Evolutionary conservation across 805 yeast genomes (phyloP), one percentile per base, ranked within the genome.

Genomic region (Wickerhamomyces tratensis): DNA sequence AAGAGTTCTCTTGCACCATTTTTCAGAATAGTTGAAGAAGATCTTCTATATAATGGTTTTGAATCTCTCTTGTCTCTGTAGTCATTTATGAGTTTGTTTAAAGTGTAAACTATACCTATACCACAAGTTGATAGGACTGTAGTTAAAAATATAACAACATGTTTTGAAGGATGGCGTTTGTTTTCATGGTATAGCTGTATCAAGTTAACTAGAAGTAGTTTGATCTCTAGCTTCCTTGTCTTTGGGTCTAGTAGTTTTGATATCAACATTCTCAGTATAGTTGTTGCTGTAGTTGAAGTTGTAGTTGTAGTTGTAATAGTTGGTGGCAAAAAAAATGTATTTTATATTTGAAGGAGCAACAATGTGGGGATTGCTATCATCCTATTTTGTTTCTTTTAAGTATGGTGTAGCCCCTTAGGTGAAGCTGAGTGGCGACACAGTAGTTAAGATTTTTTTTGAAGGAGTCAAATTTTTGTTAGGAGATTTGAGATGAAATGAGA

Each of bases 1-100:
- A 53, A 57, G 20, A 57, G 39, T 42, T 57, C 57, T 46, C 61
- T 52, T 11, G 57, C 58, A 15, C 61, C 61, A 40, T 57, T 57
- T 39, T 45, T 51, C 39, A 57, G 39, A n/a, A 57, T 49, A 3
- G 57, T 54, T 1, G 61, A 57, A 2, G 57, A 52, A 0, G 59
- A 54, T 36, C 61, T 47, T 45, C 52, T 50, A 45, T 57, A 55
- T 1, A 57, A 41, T 4, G 57, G 59, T 25, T 46, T 48, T 11
- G 61, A 54, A 31, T 56, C 59, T 5, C 59, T 36, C 42, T 47
- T 55, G 37, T 57, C 61, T 38, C 46, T 46, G 41, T 49, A 54
- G 41, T 57, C 61, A 5, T 50, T 43, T 30, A 57, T 49, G 15
- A 54, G 27, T 41, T 57, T 57, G 49, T 52, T 55, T 39, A 54